Base-by-base conservation (phyloP, 1,284 basidiomycete species). In the Inonotus obliquus region DNA sequence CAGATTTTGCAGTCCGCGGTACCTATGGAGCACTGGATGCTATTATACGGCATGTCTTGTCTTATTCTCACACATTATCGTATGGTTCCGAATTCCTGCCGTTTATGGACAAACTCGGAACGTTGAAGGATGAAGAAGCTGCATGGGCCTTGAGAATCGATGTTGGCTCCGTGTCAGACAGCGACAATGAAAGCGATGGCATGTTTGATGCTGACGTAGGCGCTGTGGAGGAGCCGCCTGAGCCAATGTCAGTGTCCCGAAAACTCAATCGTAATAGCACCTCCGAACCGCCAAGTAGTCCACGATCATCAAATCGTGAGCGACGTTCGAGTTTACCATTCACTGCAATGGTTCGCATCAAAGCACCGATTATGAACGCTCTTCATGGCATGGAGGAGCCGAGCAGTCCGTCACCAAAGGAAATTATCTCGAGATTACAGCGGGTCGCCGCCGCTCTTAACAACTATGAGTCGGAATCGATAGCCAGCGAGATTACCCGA, bases 41-140 rank as follows among this genome's bases (percentile, higher is more conserved):
- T 17, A 77, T 92, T 47, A 82, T 91, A 66, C 89, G 85, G 67
- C 89, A 87, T 0, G 85, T 91, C 66, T 77, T 89, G 13, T 82
- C 84, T 53, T 90, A 91, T 72, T 87, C 87, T 0, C 86, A 91
- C 68, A 81, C 91, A 21, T 78, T 92, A 27, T 88, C 91, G 70
- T 92, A 92, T 65, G 90, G 88, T 41, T 86, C 87, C 14, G 87
- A 90, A 66, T 83, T 92, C 67, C 78, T 91, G 14, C 87, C 88
- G 1, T 92, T 92, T 70, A 74, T 89, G 27, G 89, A 91, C 67
- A 75, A 79, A 53, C 75, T 89, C 11, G 79, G 86, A 5, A 78
- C 71, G 19, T 74, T 89, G 32, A 73, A 76, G 23, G 91, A 92
- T 69, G 78, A 79, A 58, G 89, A 92, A 67, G 76, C 78, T 19